Conservation (phyloP, 176 grass and related monocot species). For the Musa schizocarpa region DNA sequence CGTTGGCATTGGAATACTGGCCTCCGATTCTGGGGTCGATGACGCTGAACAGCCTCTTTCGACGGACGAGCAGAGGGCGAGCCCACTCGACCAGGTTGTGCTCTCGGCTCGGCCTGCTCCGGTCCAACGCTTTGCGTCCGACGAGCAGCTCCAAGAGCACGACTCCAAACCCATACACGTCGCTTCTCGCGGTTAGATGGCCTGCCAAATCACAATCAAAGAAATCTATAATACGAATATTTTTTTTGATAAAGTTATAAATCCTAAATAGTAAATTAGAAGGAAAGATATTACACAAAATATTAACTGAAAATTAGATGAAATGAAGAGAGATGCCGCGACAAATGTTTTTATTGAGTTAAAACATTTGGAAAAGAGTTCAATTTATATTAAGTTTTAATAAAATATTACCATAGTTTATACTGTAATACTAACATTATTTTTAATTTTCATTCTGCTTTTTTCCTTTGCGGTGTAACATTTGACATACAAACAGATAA, state of each 20-base stretch:
- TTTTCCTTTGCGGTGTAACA: too few relatives aligned
- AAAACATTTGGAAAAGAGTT: too few relatives aligned
- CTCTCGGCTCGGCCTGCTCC: constrained; percentile 56
- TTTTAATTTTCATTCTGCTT: too few relatives aligned
- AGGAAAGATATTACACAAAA: neutral
- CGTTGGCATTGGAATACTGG: constrained; percentile 66
- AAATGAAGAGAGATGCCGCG: too few relatives aligned
- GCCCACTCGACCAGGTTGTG: constrained; percentile 95
- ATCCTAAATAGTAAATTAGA: neutral
- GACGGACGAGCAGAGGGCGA: constrained; percentile 77
- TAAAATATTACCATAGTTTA: too few relatives aligned
- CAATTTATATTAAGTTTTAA: too few relatives aligned
- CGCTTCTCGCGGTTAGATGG: constrained; percentile 79
- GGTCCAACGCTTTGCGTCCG: constrained; percentile 78
- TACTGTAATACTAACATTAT: too few relatives aligned
- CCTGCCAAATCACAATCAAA: constrained; percentile 23
- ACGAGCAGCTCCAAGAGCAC: constrained; percentile 91
- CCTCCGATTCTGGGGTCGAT: constrained; percentile 89
- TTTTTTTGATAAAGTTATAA: constrained; percentile 8
- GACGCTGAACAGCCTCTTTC: constrained; percentile 69
- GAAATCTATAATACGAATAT: neutral
- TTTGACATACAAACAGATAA: too few relatives aligned
- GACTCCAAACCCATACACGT: constrained; percentile 92
- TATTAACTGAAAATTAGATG: too few relatives aligned
- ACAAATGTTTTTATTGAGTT: too few relatives aligned